Evolutionary conservation across 768 basidiomycete genomes (phyloP).

Genomic region (Tylopilus subfusipes): DNA sequence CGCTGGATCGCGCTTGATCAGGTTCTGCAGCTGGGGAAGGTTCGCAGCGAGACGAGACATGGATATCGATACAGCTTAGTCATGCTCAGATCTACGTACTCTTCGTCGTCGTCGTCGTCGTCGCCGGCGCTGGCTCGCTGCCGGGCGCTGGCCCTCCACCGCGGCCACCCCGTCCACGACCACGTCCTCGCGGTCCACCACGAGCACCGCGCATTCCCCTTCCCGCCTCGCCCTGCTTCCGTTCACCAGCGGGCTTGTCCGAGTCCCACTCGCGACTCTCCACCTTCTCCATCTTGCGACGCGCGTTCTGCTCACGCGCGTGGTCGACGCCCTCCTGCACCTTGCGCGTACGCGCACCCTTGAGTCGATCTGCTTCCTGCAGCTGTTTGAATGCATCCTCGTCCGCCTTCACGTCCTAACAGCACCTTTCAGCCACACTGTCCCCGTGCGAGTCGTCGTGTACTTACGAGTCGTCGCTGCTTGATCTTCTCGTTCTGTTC

Average conservation of each 20-base stretch:
- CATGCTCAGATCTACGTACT: not conserved
- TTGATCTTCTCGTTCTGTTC: constrained; percentile 78
- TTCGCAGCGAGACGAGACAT: constrained; percentile 61
- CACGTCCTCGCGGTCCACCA: constrained; percentile 34
- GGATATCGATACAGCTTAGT: constrained; percentile 15
- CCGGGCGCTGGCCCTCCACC: constrained; percentile 13
- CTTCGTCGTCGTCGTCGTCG: not conserved
- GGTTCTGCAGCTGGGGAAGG: constrained; percentile 92
- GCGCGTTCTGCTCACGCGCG: constrained; percentile 74
- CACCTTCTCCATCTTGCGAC: constrained; percentile 77
- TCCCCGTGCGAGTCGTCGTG: not conserved
- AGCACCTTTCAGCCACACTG: not conserved
- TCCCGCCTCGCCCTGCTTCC: constrained; percentile 4
- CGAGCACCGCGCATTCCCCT: constrained; percentile 31
- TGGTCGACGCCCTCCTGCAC: constrained; percentile 67
- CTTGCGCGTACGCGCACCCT: constrained; percentile 54
- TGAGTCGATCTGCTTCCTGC: constrained; percentile 60
- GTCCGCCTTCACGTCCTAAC: constrained; percentile 78
- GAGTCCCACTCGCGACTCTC: constrained; percentile 83
- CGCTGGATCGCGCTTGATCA: constrained; percentile 90
- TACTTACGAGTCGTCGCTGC: constrained; percentile 56
- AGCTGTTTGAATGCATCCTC: constrained; percentile 74
- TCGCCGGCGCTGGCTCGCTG: not conserved
- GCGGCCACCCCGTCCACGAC: constrained; percentile 34
- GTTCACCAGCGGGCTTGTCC: constrained; percentile 45